Evolutionary conservation across 2,329 filamentous ascomycete genomes (phyloP).

Genomic region (Fusarium nematophilum): DNA sequence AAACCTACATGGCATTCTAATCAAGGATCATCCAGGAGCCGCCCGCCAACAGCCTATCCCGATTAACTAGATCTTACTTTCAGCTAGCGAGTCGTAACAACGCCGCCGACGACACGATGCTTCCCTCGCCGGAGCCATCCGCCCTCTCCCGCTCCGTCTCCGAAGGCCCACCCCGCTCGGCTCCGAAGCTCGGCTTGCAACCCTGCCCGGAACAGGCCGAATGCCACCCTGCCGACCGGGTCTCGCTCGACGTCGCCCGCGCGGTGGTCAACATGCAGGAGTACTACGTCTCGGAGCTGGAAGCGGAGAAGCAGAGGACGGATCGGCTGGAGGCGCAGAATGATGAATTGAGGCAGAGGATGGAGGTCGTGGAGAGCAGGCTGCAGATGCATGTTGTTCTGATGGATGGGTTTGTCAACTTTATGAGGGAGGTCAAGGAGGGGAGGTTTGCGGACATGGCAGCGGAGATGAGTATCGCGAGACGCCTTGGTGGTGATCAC

Average conservation of each 20-base stretch:
- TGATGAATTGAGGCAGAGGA: not conserved
- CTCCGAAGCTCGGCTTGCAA: constrained; percentile 3
- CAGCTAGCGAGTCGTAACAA: too few species aligned
- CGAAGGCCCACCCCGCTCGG: constrained; percentile 18
- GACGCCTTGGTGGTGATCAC: constrained; percentile 13
- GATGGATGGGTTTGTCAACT: constrained; percentile 34
- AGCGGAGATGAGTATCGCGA: constrained; percentile 24
- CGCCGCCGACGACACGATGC: too few species aligned
- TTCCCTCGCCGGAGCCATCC: constrained; percentile 26
- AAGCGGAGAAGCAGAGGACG: constrained; percentile 16
- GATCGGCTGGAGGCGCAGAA: constrained; percentile 12
- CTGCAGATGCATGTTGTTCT: constrained; percentile 35
- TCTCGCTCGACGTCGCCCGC: constrained; percentile 20
- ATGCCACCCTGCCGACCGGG: not conserved
- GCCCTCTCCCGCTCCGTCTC: constrained; percentile 17
- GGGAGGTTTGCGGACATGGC: not conserved
- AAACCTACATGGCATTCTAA: too few species aligned
- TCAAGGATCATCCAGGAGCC: too few species aligned
- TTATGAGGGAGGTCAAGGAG: constrained; percentile 35
- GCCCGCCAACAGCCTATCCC: too few species aligned
- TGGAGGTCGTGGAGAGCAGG: constrained; percentile 21
- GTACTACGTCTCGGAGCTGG: constrained; percentile 33
- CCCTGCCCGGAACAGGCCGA: too few species aligned
- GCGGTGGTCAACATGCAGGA: constrained; percentile 38
- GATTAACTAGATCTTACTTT: too few species aligned